Percentiles rank a stretch among this genome's conserved stretches.
Conservation (phyloP, 2,329 filamentous ascomycete genomes). For the Cadophora malorum region DNA sequence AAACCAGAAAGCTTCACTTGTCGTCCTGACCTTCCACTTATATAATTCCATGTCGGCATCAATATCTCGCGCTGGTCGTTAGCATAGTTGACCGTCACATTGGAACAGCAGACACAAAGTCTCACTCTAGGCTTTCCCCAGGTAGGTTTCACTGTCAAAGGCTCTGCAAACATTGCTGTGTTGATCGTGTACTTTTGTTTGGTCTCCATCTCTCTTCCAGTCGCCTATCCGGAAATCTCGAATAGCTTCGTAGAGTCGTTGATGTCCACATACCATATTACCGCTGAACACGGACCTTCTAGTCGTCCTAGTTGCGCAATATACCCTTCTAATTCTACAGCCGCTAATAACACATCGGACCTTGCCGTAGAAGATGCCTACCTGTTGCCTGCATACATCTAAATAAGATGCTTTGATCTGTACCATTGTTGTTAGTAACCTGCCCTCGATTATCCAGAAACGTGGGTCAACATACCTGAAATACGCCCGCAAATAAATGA, state of each 20-base stretch:
- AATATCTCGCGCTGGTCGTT: too few species aligned
- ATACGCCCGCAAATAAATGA: slow-evolving; percentile 96
- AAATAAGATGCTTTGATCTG: slow-evolving; percentile 75
- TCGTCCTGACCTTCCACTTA: too few species aligned
- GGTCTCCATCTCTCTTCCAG: background rate
- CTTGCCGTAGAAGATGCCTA: slow-evolving; percentile 27
- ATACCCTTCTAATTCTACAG: slow-evolving; percentile 37
- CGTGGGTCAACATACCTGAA: slow-evolving; percentile 68
- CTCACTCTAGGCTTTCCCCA: background rate
- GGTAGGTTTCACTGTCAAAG: background rate
- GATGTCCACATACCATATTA: background rate
- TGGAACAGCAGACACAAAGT: background rate
- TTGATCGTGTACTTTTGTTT: background rate
- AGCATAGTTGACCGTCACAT: too few species aligned
- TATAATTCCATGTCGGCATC: too few species aligned
- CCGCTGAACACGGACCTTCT: slow-evolving; percentile 5
- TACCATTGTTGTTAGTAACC: slow-evolving; percentile 27
- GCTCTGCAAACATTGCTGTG: background rate
- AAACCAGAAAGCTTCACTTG: too few species aligned
- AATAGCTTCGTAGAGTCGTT: background rate
- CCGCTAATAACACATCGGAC: slow-evolving; percentile 41
- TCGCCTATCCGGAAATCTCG: background rate
- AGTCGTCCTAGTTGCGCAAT: slow-evolving; percentile 36
- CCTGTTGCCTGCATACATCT: slow-evolving; percentile 39
- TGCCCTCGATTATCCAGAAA: background rate